Evolutionary conservation across 2,329 filamentous ascomycete species (phyloP), one percentile per base, ranked within the genome.

Genomic region (Tolypocladium tundrense): DNA sequence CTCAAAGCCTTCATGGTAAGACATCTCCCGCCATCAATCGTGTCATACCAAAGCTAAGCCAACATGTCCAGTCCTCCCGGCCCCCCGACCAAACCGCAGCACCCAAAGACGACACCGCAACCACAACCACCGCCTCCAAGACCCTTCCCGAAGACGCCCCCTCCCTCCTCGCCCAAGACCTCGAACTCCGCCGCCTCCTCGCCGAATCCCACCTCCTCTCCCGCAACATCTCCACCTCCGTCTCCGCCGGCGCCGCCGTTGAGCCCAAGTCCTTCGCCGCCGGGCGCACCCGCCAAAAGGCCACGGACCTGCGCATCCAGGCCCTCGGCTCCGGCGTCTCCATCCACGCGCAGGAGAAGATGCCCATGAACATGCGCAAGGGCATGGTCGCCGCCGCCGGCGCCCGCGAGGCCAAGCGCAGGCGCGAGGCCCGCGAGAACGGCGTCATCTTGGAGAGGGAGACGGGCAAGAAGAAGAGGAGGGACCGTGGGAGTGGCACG

Each of bases 101-200:
- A 50, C 48, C 63, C 39, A 60, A 62, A 63, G 54, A 61, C 53
- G 60, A 65, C 43, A 31, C 64, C 56, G 58, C 62, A 62, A 27
- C 67, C 60, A 53, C 69, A 48, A 58, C 66, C 37, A 35, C 63
- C 37, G n/a, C 70, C 33, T 58, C 71, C 66, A 57, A 65, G 65
- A 41, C 73, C 70, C 62, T 73, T 56, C 72, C 79, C 59, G 83
- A 88, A 67, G 82, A 87, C 67, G 80, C 81, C 55, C 79, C 79
- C 62, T 81, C 81, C 13, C 88, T 96, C 61, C 80, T 97, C 21
- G 91, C 92, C 70, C 92, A 97, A 72, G 94, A 97, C 71, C 85
- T 96, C 57, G 92, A 90, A 43, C 85, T 99, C 16, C 93, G 97
- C 71, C 87, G 91, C 53, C 85, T 99, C 45, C 84, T 99, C 59